Conservation (phyloP, 1,139 yeast species). For the Suhomyces yuchorum region DNA sequence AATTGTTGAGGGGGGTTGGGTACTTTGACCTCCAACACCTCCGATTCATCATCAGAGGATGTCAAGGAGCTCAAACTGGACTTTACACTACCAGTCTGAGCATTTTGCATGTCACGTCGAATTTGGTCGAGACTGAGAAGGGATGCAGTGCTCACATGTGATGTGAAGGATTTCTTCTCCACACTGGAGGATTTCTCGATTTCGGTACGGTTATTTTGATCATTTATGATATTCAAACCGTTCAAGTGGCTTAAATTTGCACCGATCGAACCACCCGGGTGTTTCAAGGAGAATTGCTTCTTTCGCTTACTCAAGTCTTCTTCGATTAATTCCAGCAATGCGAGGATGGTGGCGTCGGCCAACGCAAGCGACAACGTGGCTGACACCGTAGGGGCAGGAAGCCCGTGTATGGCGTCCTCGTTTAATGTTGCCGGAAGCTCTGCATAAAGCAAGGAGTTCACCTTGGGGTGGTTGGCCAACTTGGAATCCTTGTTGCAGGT, state of each 20-base stretch:
- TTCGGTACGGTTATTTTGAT: not conserved
- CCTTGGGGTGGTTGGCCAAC: slow-evolving; percentile 46
- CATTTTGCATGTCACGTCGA: slow-evolving; percentile 19
- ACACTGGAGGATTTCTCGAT: slow-evolving; percentile 2
- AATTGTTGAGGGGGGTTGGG: not conserved
- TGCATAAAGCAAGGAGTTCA: slow-evolving; percentile 59
- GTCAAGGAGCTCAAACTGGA: slow-evolving; percentile 19
- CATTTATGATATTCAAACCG: slow-evolving; percentile 21
- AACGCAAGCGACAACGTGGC: slow-evolving; percentile 75
- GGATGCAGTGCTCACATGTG: slow-evolving; percentile 30
- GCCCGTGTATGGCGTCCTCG: slow-evolving; percentile 72
- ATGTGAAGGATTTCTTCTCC: slow-evolving; percentile 13
- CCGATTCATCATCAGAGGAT: slow-evolving; percentile 29
- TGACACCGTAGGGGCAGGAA: slow-evolving; percentile 87
- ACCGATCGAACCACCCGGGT: slow-evolving; percentile 93
- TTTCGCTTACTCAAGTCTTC: slow-evolving; percentile 56
- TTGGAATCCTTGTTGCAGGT: slow-evolving; percentile 59
- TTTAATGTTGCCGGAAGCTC: slow-evolving; percentile 58
- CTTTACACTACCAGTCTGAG: not conserved
- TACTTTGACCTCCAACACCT: slow-evolving; percentile 5
- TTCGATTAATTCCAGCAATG: slow-evolving; percentile 68
- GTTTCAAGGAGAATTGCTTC: slow-evolving; percentile 64
- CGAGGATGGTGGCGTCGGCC: slow-evolving; percentile 77
- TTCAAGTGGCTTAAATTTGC: slow-evolving; percentile 46
- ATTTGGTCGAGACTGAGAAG: slow-evolving; percentile 34